These are phyloP conservation scores for Ascochyta lentis DNA, from an alignment of 2,329 filamentous ascomycete species.

Conservation along the genomic window DNA sequence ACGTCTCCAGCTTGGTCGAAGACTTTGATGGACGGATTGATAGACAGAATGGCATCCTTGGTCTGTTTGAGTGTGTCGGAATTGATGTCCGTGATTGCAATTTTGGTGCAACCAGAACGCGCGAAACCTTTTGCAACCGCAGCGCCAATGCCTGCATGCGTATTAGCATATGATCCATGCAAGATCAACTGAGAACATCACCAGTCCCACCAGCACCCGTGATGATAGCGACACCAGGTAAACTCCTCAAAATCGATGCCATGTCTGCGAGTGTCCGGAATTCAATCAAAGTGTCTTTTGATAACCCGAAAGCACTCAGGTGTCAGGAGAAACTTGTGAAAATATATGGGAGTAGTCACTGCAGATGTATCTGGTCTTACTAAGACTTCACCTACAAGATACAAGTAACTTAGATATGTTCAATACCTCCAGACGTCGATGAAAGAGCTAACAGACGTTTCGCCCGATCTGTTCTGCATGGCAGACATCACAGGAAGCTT, in stretches of 20 bases:
- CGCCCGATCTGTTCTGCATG: no score
- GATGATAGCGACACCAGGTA: constrained; percentile 42
- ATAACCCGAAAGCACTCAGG: no score
- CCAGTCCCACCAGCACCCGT: constrained; percentile 47
- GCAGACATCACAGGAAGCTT: not conserved
- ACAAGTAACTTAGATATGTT: no score
- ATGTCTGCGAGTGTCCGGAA: not conserved
- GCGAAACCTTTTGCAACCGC: constrained; percentile 61
- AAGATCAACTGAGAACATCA: constrained; percentile 3
- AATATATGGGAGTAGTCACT: no score
- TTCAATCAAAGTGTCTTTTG: not conserved
- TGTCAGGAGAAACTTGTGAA: no score
- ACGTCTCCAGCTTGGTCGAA: constrained; percentile 56
- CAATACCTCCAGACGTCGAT: no score
- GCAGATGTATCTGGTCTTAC: no score
- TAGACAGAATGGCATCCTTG: constrained; percentile 26
- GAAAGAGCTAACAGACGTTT: no score
- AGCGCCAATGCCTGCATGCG: constrained; percentile 60
- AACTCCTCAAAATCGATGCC: constrained; percentile 12
- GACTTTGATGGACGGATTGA: constrained; percentile 39
- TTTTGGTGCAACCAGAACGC: constrained; percentile 56
- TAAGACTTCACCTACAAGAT: no score
- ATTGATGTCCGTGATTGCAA: constrained; percentile 62
- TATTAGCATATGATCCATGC: not conserved
- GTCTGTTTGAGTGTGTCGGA: constrained; percentile 51